Evolutionary conservation across 2,329 filamentous ascomycete genomes (phyloP), one percentile per base, ranked within the genome.

Genomic region (Xylariaceae sp.): DNA sequence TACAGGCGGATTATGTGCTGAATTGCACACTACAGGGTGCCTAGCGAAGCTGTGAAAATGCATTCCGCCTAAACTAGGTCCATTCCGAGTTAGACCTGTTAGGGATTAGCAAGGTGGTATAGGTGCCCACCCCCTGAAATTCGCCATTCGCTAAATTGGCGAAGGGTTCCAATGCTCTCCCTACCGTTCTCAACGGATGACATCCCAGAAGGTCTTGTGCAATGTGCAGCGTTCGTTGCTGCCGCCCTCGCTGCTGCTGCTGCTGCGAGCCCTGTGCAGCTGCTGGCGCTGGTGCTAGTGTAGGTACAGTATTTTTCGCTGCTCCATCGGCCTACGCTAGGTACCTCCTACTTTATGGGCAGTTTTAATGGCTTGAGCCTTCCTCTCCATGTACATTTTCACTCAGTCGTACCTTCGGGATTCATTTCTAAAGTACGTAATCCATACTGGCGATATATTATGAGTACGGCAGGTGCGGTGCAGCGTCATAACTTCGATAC

Each of bases 241-340:
- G 39, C 35, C 45, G 47, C 39, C 23, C 23, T 30, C 23, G 23
- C 23, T 30, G 23, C 23, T 15, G 51, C 17, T 45, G 45, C 23
- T 39, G 49, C 9, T 11, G 11, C 17, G 17, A 18, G 17, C 17
- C 17, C 17, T 18, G 17, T 18, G 17, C 17, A 48, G 39, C 9
- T 48, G 41, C 15, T 56, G 35, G 53, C 45, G 23, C 49, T 53
- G 17, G 30, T 60, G 17, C 51, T 53, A 34, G 30, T 51, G 23
- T 50, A 37, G 17, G 23, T 41, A 13, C 37, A 10, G 37, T 13
- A 13, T 41, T 3, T 37, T 47, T 30, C 51, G 45, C 39, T 59
- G 10, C 39, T 30, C 30, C 15, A 17, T 34, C 47, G 34, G 23
- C 23, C 23, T 30, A 30, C 23, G 23, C 23, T 30, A 30, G 23